Percentiles rank a stretch among this genome's conserved stretches.
Conservation (phyloP, 805 yeast species). For the Vanderwaltozyma polyspora region DNA sequence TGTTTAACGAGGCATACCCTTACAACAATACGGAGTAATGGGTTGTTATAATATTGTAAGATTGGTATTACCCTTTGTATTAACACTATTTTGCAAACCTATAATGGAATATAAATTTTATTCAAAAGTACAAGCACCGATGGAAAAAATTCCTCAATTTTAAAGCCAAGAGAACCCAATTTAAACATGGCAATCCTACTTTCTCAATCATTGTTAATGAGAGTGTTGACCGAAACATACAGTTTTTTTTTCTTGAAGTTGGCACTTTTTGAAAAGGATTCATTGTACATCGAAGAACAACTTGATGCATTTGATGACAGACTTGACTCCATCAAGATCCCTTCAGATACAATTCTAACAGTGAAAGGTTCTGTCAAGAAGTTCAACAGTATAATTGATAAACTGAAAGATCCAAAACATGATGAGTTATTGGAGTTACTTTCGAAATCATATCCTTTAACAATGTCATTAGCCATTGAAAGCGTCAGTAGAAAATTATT, state of each 20-base stretch:
- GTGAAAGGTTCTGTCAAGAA: conserved; percentile 7
- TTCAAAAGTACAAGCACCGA: not conserved
- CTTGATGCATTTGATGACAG: not conserved
- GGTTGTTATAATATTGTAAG: conserved; percentile 11
- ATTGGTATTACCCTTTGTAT: conserved; percentile 11
- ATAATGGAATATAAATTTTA: not conserved
- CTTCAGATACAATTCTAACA: conserved; percentile 1
- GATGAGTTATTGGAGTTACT: conserved; percentile 5
- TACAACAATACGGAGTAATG: conserved; percentile 7
- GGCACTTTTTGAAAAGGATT: conserved; percentile 12
- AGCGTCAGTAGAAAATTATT: conserved; percentile 16
- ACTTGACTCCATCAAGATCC: not conserved
- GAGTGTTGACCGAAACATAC: conserved; percentile 17
- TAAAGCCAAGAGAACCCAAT: conserved; percentile 1
- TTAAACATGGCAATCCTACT: conserved; percentile 12
- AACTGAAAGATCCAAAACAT: conserved; percentile 7
- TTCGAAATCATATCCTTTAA: conserved; percentile 10
- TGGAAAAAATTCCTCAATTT: not conserved
- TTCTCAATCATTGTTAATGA: conserved; percentile 12
- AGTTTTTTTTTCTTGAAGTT: conserved; percentile 14
- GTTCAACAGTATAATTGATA: conserved; percentile 13
- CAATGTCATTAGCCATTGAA: conserved; percentile 15
- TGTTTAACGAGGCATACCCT: conserved; percentile 6
- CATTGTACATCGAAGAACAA: not conserved
- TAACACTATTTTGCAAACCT: conserved; percentile 6